A percentile compares a stretch with the other conserved stretches of the same genome.
Conservation (phyloP, 192 early-diverging fungal species). For the Coemansia biformis region DNA sequence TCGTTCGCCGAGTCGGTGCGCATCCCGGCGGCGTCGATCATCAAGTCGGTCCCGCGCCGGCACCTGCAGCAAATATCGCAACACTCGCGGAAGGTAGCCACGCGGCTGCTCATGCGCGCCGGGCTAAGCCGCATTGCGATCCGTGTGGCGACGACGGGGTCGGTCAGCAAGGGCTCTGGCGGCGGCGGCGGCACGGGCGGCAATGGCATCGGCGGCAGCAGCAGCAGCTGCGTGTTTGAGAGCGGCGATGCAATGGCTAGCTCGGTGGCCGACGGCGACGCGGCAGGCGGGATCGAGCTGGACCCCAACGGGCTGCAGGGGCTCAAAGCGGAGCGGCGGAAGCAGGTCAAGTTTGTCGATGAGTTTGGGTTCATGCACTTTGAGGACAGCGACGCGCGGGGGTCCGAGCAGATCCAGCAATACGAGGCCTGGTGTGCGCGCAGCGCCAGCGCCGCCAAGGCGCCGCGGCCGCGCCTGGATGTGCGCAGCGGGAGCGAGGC, state of each 20-base stretch:
- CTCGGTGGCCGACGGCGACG: slow-evolving; percentile 17
- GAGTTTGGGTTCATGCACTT: slow-evolving; percentile 45
- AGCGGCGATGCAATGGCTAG: slow-evolving; percentile 17
- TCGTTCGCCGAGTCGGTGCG: slow-evolving; percentile 15
- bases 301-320: slow-evolving; percentile 40
- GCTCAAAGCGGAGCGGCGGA: slow-evolving; percentile 32
- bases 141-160: slow-evolving; percentile 28
- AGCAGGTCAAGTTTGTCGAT: slow-evolving; percentile 41
- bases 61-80: slow-evolving; percentile 15
- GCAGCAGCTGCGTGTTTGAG: slow-evolving; percentile 7
- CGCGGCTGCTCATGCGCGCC: slow-evolving; percentile 45
- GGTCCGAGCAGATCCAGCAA: slow-evolving; percentile 24
- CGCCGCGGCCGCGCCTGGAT: slow-evolving; percentile 2
- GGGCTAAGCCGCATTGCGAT: slow-evolving; percentile 47
- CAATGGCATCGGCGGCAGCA: not conserved
- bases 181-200: not conserved
- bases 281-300: too few species aligned
- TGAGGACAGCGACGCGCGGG: slow-evolving; percentile 19
- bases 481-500: slow-evolving; percentile 18
- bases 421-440: slow-evolving; percentile 29
- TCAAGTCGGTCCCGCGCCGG: slow-evolving; percentile 4
- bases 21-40: not conserved
- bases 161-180: not conserved
- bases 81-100: slow-evolving; percentile 37
- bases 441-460: not conserved